Evolutionary conservation across 139 green algal genomes (phyloP), one percentile per base, ranked within the genome.

Genomic region (Chlorella vulgaris): DNA sequence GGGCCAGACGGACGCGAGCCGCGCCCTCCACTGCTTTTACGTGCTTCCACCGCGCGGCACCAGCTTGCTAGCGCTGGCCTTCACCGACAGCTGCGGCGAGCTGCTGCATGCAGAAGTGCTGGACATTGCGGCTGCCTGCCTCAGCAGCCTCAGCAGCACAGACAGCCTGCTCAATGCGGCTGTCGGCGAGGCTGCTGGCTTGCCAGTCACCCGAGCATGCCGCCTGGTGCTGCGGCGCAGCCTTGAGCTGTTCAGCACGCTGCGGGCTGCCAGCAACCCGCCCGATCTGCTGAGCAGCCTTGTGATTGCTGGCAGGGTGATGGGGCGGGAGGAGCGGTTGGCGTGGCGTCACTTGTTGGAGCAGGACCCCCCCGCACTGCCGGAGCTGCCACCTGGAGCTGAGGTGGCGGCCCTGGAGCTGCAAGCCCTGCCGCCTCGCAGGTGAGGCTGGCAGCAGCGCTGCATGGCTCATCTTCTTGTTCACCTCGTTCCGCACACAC

Each of bases 21-120:
- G 63, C 33, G 55, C 62, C 33, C 63, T 82, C n/a, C 76, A 82
- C 62, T 82, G 76, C 76, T 82, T 58, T 62, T 82, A 82, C 31
- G 33, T 42, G 31, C 33, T 39, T 40, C 76, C 76, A 24, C 58
- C 39, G 7, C 7, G 42, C 10, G 60, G 74, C 39, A 71, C n/a
- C 58, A 58, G 31, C 38, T 33, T 75, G 31, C 33, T 82, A 39
- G 43, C 76, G 28, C 39, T 74, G 22, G 43, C 43, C 2, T 65
- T 60, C 8, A 33, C 76, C 33, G 76, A 82, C 76, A 82, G 63
- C 43, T 82, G 76, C 33, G 76, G 76, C 1, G 76, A 82, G 76
- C 63, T 82, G 33, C 29, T 76, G 61, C 76, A 82, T 50, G 63
- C 42, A 7, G 76, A 82, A 43, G 13, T 82, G 21, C 31, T 75